phyloP scores from a whole-genome alignment of 768 basidiomycete genomes.

The Lentinula detonsa region DNA sequence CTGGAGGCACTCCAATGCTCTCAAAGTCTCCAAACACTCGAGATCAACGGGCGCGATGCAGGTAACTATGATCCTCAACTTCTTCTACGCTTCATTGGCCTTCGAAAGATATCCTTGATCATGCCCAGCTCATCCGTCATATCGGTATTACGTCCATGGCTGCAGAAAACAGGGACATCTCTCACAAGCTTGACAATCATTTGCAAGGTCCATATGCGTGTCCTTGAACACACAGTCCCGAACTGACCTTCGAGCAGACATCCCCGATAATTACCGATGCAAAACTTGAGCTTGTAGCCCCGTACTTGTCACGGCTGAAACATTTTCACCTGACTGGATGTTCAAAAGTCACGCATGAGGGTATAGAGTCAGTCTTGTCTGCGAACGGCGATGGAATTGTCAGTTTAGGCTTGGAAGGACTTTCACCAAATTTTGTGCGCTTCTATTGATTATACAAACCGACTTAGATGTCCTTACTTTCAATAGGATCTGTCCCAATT shows the following conservation, averaged over 20 bases:
- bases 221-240: neutral
- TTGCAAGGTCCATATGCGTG: constrained; percentile 48
- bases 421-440: constrained; percentile 56
- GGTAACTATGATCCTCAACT: constrained; percentile 46
- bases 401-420: constrained; percentile 53
- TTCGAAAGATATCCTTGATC: constrained; percentile 59
- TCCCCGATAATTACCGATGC: constrained; percentile 55
- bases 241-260: constrained; percentile 30
- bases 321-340: constrained; percentile 63
- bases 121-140: constrained; percentile 50
- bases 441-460: neutral
- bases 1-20: constrained; percentile 40
- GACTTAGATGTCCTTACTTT: neutral
- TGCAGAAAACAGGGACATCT: constrained; percentile 15
- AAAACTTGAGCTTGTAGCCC: constrained; percentile 43
- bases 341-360: constrained; percentile 57
- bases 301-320: constrained; percentile 43
- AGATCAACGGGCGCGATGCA: constrained; percentile 64
- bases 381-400: constrained; percentile 40
- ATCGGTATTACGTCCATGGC: constrained; percentile 22
- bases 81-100: constrained; percentile 42
- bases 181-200: constrained; percentile 58
- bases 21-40: constrained; percentile 47
- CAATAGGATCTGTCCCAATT: constrained; percentile 50
- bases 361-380: constrained; percentile 48